These are phyloP conservation scores for Umbelopsis ramanniana DNA, from an alignment of 192 early-diverging fungal genomes.

Conservation along the genomic window DNA sequence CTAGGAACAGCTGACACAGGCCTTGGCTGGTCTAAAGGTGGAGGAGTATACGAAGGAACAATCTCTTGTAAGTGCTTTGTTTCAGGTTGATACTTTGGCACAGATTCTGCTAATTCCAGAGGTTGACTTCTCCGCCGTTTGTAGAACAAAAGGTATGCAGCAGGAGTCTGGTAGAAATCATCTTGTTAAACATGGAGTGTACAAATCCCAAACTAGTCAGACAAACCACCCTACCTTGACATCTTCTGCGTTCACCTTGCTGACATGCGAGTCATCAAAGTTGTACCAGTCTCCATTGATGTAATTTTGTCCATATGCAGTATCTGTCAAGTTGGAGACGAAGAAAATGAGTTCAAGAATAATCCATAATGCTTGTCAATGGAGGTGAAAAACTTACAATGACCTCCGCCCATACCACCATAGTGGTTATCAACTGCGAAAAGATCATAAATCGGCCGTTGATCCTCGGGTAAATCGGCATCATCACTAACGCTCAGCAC, in stretches of 20 bases:
- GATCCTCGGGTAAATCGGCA: conserved; percentile 14
- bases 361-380: background rate
- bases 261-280: conserved; percentile 78
- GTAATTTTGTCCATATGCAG: conserved; percentile 75
- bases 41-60: conserved; percentile 7
- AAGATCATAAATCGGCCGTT: conserved; percentile 65
- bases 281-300: conserved; percentile 77
- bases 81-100: conserved; percentile 22
- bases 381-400: conserved; percentile 52
- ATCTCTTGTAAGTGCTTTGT: conserved; percentile 19
- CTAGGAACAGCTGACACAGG: conserved; percentile 16
- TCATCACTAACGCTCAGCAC: conserved; percentile 37
- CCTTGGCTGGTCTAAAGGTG: background rate
- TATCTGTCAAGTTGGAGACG: conserved; percentile 46
- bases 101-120: background rate
- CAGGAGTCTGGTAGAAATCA: conserved; percentile 46
- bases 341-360: background rate
- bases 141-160: conserved; percentile 69
- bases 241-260: conserved; percentile 29
- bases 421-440: conserved; percentile 83
- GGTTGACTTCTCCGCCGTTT: conserved; percentile 45
- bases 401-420: conserved; percentile 83
- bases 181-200: background rate
- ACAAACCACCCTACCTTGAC: conserved; percentile 32
- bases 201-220: background rate